Evolutionary conservation across 1,284 basidiomycete species (phyloP).

Genomic region (Fomitopsis schrenkii): DNA sequence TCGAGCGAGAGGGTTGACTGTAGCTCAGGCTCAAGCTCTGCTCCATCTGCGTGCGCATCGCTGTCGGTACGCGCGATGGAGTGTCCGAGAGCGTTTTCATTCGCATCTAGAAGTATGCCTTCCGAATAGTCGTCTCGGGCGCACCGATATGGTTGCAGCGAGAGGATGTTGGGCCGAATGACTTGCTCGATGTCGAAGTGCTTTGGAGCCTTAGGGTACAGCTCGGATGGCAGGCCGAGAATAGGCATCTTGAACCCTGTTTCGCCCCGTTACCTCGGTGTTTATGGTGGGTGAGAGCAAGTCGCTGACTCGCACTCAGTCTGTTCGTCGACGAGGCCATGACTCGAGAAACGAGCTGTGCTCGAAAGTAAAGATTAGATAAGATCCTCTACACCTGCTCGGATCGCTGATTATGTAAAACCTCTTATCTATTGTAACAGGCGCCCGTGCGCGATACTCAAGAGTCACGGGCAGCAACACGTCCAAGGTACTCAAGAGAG

Average conservation of each 20-base stretch:
- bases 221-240: constrained; percentile 37
- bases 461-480: no score
- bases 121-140: constrained; percentile 94
- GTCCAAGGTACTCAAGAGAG: no score
- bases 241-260: constrained; percentile 35
- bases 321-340: background rate
- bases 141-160: constrained; percentile 91
- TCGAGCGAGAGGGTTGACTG: constrained; percentile 42
- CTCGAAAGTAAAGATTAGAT: background rate
- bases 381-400: background rate
- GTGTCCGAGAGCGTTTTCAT: constrained; percentile 94
- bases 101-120: constrained; percentile 96
- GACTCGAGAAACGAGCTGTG: background rate
- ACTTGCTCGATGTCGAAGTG: constrained; percentile 84
- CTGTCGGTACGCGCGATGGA: constrained; percentile 50
- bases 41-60: constrained; percentile 13
- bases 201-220: constrained; percentile 50
- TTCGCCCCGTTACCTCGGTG: background rate
- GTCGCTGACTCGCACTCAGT: background rate
- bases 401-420: background rate
- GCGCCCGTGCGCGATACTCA: no score
- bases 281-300: background rate
- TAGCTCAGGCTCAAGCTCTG: constrained; percentile 27
- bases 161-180: constrained; percentile 91
- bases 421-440: no score